phyloP scores from a whole-genome alignment of 768 basidiomycete species.

The Trametes cubensis region DNA sequence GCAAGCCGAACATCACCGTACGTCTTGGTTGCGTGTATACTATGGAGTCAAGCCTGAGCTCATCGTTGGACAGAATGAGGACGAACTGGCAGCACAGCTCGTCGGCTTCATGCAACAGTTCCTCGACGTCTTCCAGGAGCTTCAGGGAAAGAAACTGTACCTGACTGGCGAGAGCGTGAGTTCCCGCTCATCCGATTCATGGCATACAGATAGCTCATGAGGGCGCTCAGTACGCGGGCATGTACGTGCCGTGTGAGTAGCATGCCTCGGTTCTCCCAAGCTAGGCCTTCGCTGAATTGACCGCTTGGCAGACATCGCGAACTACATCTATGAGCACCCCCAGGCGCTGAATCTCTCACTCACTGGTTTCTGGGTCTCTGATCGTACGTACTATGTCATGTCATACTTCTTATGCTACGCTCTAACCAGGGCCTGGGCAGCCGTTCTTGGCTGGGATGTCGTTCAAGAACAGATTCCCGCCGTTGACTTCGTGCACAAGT shows the following conservation, averaged over 20 bases:
- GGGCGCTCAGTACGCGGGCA: conserved; percentile 65
- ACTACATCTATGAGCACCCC: conserved; percentile 69
- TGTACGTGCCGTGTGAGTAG: conserved; percentile 61
- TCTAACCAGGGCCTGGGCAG: background rate
- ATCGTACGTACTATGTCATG: conserved; percentile 53
- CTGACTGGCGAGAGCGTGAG: conserved; percentile 76
- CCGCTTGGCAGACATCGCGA: conserved; percentile 60
- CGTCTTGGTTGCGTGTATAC: background rate
- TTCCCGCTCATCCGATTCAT: background rate
- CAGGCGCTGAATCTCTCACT: conserved; percentile 54
- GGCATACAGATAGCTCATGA: background rate
- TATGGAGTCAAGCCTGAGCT: background rate
- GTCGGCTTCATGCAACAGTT: conserved; percentile 75
- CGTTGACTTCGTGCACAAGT: conserved; percentile 74
- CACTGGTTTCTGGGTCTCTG: conserved; percentile 72
- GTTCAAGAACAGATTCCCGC: conserved; percentile 73
- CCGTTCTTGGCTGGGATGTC: conserved; percentile 43
- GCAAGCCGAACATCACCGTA: conserved; percentile 57
- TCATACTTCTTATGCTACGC: fast-evolving
- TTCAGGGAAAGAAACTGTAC: conserved; percentile 74
- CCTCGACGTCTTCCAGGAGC: conserved; percentile 69
- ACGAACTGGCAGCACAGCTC: conserved; percentile 58
- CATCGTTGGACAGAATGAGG: conserved; percentile 42
- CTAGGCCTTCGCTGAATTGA: background rate
- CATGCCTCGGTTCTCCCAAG: background rate